Conservation (phyloP, 164 flowering plant species). For the Piper longum region DNA sequence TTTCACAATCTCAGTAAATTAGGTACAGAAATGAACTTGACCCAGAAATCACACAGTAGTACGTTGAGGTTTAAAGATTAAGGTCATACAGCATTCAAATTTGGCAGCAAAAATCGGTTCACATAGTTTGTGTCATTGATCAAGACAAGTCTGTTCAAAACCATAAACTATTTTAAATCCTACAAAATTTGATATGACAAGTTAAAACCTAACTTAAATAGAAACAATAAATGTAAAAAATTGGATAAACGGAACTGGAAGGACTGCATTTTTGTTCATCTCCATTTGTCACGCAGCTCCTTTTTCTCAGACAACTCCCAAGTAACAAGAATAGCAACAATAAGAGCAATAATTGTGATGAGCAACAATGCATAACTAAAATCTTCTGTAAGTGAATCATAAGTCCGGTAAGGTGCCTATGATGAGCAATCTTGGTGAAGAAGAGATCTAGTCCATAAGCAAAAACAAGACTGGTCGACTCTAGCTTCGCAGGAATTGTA, state of each 20-base stretch:
- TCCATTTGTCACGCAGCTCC: slow-evolving; percentile 86
- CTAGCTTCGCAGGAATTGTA: slow-evolving; percentile 60
- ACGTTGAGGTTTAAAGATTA: no score
- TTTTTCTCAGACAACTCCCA: slow-evolving; percentile 87
- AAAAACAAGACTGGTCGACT: slow-evolving; percentile 79
- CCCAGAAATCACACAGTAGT: no score
- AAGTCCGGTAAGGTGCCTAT: slow-evolving; percentile 87
- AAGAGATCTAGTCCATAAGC: slow-evolving; percentile 85
- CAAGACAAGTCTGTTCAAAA: not conserved
- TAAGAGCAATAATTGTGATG: slow-evolving; percentile 63
- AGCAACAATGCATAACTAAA: slow-evolving; percentile 90
- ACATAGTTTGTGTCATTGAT: not conserved
- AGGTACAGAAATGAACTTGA: no score
- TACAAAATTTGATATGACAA: not conserved
- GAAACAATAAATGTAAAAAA: slow-evolving; percentile 5
- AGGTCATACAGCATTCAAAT: no score
- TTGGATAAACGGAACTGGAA: not conserved
- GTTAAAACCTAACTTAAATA: not conserved
- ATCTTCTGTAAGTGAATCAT: slow-evolving; percentile 90
- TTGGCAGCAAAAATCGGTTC: not conserved
- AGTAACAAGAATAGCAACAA: slow-evolving; percentile 76
- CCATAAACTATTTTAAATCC: not conserved
- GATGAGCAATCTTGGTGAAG: slow-evolving; percentile 64
- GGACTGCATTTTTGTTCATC: slow-evolving; percentile 25
- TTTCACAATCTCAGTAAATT: no score